phyloP scores from a whole-genome alignment of 352 stramenopile genomes.

The Phytopythium oedochilum region DNA sequence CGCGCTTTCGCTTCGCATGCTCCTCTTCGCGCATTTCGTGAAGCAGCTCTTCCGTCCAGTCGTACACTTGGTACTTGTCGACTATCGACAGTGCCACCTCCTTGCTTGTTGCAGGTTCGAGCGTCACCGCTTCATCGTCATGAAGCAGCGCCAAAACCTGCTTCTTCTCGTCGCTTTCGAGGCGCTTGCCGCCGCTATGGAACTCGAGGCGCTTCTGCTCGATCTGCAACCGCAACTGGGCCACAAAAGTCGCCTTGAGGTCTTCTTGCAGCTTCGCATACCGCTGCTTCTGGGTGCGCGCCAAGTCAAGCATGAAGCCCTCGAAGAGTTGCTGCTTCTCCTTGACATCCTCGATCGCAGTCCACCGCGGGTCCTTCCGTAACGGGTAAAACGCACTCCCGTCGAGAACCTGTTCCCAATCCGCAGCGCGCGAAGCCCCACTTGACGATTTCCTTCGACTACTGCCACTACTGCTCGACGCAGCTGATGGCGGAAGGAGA shows the following conservation, averaged over 20 bases:
- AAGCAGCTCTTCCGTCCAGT: constrained; percentile 53
- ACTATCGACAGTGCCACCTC: constrained; percentile 22
- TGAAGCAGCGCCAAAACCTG: constrained; percentile 33
- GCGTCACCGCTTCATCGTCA: constrained; percentile 27
- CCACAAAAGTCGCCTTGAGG: constrained; percentile 36
- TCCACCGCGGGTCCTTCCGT: constrained; percentile 61
- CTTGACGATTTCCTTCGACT: constrained; percentile 4
- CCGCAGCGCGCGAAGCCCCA: constrained; percentile 9
- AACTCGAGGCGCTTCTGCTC: constrained; percentile 19
- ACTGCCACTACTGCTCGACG: not conserved
- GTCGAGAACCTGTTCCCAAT: constrained; percentile 47
- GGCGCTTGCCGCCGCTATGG: constrained; percentile 21
- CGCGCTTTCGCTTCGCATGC: constrained; percentile 33
- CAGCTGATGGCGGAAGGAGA: constrained; percentile 17
- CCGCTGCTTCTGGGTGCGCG: constrained; percentile 45
- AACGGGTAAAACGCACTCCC: constrained; percentile 50
- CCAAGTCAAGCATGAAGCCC: constrained; percentile 58
- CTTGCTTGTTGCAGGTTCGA: constrained; percentile 4
- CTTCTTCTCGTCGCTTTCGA: constrained; percentile 45
- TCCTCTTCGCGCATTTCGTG: constrained; percentile 40
- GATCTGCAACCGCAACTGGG: constrained; percentile 27
- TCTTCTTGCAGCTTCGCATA: constrained; percentile 34
- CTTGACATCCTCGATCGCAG: constrained; percentile 48
- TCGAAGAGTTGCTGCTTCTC: constrained; percentile 71
- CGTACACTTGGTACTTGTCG: constrained; percentile 56